Percentiles rank a stretch among this genome's conserved stretches.
These are phyloP conservation scores for Phytophthora fragariae DNA, from an alignment of 352 stramenopile genomes.

Conservation along the genomic window DNA sequence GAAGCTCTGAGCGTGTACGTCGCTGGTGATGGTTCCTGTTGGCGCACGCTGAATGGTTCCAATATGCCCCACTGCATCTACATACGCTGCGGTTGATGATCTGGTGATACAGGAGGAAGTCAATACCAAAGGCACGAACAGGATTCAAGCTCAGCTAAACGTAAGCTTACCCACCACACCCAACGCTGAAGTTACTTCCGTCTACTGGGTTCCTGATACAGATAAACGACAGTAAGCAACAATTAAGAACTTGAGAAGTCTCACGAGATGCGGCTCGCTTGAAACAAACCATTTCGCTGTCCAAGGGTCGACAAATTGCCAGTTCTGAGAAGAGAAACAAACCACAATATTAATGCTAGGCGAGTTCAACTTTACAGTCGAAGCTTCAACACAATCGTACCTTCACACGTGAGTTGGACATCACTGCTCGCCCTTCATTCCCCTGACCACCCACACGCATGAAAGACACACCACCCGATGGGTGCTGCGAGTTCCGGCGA, in stretches of 20 bases:
- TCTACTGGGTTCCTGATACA: slow-evolving; percentile 33
- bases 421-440: background rate
- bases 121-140: background rate
- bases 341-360: background rate
- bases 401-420: slow-evolving; percentile 18
- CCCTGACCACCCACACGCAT: slow-evolving; percentile 23
- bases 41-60: slow-evolving; percentile 28
- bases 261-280: background rate
- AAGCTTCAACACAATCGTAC: slow-evolving; percentile 7
- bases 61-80: slow-evolving; percentile 22
- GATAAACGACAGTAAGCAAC: background rate
- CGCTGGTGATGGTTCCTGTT: slow-evolving; percentile 38
- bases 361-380: background rate
- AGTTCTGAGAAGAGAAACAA: slow-evolving; percentile 13
- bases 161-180: slow-evolving; percentile 35
- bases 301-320: slow-evolving; percentile 40
- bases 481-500: background rate
- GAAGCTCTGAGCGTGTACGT: slow-evolving; percentile 59
- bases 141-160: background rate
- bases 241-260: background rate
- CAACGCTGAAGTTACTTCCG: slow-evolving; percentile 39
- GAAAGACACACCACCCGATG: slow-evolving; percentile 25
- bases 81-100: slow-evolving; percentile 30
- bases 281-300: slow-evolving; percentile 40
- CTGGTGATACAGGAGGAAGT: slow-evolving; percentile 10